phyloP scores from a whole-genome alignment of 73 alveolate genomes.

The Paramecium tetraurelia region DNA sequence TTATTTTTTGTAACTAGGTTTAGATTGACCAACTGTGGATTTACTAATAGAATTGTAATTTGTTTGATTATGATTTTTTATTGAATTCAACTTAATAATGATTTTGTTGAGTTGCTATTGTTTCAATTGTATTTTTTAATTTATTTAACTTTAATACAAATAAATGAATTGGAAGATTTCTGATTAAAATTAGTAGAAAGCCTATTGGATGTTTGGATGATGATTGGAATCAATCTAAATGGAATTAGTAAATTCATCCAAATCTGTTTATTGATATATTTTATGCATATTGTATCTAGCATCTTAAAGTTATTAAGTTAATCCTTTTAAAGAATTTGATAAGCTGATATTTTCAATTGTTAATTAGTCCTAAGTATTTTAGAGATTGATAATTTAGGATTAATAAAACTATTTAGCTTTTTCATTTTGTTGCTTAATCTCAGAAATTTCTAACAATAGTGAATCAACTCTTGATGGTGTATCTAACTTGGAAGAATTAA shows the following conservation, averaged over 20 bases:
- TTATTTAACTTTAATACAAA: not conserved
- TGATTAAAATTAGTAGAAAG: not conserved
- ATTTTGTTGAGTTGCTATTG: not conserved
- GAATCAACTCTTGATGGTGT: not conserved
- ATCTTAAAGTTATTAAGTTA: not conserved
- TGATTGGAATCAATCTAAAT: not conserved
- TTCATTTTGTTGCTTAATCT: not conserved
- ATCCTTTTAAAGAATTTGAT: not conserved
- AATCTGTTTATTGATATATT: not conserved
- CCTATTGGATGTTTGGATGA: not conserved
- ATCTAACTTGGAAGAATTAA: not conserved
- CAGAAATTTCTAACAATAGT: not conserved
- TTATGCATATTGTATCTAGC: not conserved
- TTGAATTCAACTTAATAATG: not conserved
- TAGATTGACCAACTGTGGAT: not conserved
- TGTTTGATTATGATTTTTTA: not conserved
- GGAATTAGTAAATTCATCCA: not conserved
- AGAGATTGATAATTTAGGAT: not conserved
- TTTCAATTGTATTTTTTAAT: not conserved
- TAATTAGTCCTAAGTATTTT: not conserved
- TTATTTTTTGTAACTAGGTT: not conserved
- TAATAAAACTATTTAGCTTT: not conserved
- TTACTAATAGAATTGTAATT: not conserved
- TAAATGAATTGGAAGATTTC: not conserved
- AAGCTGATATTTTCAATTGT: constrained; percentile 32